These are phyloP conservation scores for Fusarium buxicola DNA, from an alignment of 2,329 filamentous ascomycete genomes.

Conservation along the genomic window DNA sequence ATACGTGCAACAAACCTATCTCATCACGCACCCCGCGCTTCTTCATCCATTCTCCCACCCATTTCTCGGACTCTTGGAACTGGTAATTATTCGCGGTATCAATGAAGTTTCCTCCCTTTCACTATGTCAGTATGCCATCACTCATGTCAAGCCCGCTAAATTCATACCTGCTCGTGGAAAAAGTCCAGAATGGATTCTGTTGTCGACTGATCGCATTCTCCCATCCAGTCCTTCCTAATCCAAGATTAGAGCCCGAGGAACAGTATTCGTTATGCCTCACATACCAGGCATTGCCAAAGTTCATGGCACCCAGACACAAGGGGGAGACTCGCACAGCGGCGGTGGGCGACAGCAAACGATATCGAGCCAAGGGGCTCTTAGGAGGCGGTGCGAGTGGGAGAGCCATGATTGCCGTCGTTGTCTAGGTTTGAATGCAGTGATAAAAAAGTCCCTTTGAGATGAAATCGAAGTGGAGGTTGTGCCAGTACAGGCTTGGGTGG, in stretches of 20 bases:
- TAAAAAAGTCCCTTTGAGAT: not conserved
- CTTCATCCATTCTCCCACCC: conserved; percentile 79
- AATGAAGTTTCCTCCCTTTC: conserved; percentile 73
- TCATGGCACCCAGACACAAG: conserved; percentile 73
- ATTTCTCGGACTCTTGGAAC: conserved; percentile 69
- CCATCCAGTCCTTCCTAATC: conserved; percentile 66
- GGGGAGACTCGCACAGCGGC: conserved; percentile 76
- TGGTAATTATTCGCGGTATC: conserved; percentile 79
- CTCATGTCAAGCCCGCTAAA: not conserved
- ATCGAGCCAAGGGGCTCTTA: conserved; percentile 71
- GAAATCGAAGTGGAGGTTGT: not conserved
- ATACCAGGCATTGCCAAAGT: conserved; percentile 69
- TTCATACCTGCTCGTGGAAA: conserved; percentile 66
- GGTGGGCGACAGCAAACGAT: conserved; percentile 73
- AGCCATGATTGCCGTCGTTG: conserved; percentile 28
- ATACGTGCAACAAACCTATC: conserved; percentile 59
- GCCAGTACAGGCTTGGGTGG: not conserved
- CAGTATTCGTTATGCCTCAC: accelerated
- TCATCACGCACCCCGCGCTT: conserved; percentile 72
- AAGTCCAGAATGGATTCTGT: conserved; percentile 74
- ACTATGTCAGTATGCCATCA: conserved; percentile 17
- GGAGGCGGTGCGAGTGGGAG: conserved; percentile 59
- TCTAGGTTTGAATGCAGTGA: not conserved
- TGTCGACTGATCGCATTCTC: conserved; percentile 71
- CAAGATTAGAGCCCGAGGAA: not conserved